phyloP scores from a whole-genome alignment of 257 asterid genomes.

The Solanum sparsipilum region DNA sequence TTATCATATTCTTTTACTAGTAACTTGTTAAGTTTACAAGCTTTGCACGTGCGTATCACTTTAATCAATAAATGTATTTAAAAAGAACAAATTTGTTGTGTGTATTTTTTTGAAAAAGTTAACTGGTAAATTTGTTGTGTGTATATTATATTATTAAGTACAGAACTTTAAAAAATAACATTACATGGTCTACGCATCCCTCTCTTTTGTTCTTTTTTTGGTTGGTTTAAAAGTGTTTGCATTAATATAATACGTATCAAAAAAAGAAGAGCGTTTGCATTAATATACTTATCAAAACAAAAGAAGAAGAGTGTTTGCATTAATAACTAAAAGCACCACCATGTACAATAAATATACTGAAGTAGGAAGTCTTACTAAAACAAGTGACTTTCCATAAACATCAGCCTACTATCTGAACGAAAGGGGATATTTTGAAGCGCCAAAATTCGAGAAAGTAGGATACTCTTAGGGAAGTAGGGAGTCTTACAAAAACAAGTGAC shows the following conservation, averaged over 20 bases:
- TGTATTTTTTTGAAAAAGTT: too few relatives aligned
- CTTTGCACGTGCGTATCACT: neutral
- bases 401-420: neutral
- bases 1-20: neutral
- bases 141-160: neutral
- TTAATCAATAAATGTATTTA: neutral
- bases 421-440: neutral
- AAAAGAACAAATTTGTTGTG: neutral
- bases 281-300: neutral
- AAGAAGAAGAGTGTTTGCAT: neutral
- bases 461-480: neutral
- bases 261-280: neutral
- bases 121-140: neutral
- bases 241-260: neutral
- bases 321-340: neutral
- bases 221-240: neutral
- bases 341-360: neutral
- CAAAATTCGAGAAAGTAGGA: neutral
- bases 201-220: neutral
- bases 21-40: neutral
- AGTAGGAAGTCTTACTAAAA: neutral
- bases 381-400: neutral
- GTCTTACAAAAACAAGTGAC: neutral
- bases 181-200: neutral
- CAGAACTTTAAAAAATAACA: neutral